These are phyloP conservation scores for Westerdykella aurantiaca DNA, from an alignment of 2,329 filamentous ascomycete genomes.

Conservation along the genomic window DNA sequence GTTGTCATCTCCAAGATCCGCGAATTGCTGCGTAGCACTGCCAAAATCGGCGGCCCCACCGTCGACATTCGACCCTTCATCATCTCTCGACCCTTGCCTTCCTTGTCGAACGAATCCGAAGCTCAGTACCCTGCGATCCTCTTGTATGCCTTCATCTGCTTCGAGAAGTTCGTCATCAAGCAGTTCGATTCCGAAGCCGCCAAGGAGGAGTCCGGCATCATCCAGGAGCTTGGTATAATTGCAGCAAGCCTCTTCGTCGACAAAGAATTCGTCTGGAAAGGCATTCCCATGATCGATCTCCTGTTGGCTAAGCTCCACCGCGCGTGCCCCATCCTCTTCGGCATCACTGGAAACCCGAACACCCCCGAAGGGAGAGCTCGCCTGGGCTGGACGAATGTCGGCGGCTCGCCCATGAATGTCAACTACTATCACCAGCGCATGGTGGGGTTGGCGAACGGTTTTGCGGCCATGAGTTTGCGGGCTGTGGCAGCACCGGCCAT, in stretches of 20 bases:
- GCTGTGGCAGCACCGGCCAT: conserved; percentile 63
- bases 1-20: conserved; percentile 25
- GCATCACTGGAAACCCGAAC: conserved; percentile 68
- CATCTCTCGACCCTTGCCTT: conserved; percentile 27
- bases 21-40: conserved; percentile 23
- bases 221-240: conserved; percentile 74
- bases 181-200: conserved; percentile 47
- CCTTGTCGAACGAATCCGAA: conserved; percentile 22
- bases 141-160: conserved; percentile 69
- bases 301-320: conserved; percentile 80
- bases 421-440: conserved; percentile 76
- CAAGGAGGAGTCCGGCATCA: conserved; percentile 40
- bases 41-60: conserved; percentile 21
- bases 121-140: conserved; percentile 42
- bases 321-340: conserved; percentile 79
- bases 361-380: conserved; percentile 44
- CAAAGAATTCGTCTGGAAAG: conserved; percentile 61
- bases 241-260: conserved; percentile 69
- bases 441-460: conserved; percentile 78
- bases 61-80: conserved; percentile 35
- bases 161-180: conserved; percentile 65
- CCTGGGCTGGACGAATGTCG: conserved; percentile 28
- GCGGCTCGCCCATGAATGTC: conserved; percentile 54
- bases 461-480: conserved; percentile 72
- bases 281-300: conserved; percentile 68